Evolutionary conservation across 2,329 filamentous ascomycete species (phyloP), one percentile per base, ranked within the genome.

Genomic region (Alternaria hordeiaustralica): DNA sequence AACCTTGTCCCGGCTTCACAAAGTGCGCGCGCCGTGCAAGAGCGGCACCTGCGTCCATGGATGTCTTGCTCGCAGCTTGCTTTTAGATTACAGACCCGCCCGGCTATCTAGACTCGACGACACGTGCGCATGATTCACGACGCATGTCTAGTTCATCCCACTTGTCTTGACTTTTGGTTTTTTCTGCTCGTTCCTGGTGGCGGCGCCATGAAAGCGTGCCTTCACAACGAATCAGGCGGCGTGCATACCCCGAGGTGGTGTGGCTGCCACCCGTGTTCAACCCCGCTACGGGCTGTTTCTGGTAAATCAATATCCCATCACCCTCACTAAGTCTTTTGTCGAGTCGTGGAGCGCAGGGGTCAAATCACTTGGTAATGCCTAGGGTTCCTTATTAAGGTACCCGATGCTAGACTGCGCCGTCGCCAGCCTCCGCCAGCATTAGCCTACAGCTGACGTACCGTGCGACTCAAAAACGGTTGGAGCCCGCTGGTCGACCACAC

Each of bases 311-410:
- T 66, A 55, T 58, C 47, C 15, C 57, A 50, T 59, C 30, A 49
- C 65, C 63, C 28, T 62, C 51, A 50, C 41, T 47, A 60, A 59
- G 44, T 21, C 41, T 57, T 54, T 45, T 54, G 36, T 54, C 36
- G 54, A 55, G 56, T 47, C 55, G 59, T 55, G 45, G 21, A 33
- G 36, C 18, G 60, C 67, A 70, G 66, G 68, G 66, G 50, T 65
- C 12, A 36, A 26, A 23, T 57, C 51, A 44, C 65, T 64, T 44
- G 59, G 46, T 59, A 57, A 61, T 65, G 58, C 43, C 50, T 57
- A 63, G 57, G 60, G 51, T 41, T 43, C 20, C 63, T 70, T 65
- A 75, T 71, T 68, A 74, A 75, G 66, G 69, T 73, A 73, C 70
- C 72, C 67, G 54, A 55, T 63, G 56, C 60, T 55, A 46, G 43